Evolutionary conservation across 2,329 filamentous ascomycete species (phyloP).

Genomic region (Xylariaceae sp.): DNA sequence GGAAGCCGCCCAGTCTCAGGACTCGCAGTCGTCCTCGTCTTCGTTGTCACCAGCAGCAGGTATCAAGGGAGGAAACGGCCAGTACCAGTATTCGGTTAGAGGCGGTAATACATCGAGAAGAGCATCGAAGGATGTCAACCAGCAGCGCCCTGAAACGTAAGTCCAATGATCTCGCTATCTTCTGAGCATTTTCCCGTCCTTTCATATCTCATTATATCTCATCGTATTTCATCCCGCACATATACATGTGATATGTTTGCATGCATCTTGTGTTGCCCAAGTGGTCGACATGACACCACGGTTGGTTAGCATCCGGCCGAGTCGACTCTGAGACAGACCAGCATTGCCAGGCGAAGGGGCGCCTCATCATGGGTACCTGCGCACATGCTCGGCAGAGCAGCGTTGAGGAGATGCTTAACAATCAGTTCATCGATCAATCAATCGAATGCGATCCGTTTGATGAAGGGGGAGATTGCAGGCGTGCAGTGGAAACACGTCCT

Average conservation of each 20-base stretch:
- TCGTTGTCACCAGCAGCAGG: slow-evolving; percentile 20
- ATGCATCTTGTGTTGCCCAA: background rate
- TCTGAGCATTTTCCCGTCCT: background rate
- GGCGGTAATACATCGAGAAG: slow-evolving; percentile 33
- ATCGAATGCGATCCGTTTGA: background rate
- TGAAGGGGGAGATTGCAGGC: background rate
- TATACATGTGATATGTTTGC: background rate
- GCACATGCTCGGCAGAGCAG: background rate
- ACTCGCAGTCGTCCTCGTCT: slow-evolving; percentile 24
- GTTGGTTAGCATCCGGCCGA: background rate
- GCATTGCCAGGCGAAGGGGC: background rate
- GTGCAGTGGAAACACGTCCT: slow-evolving; percentile 11
- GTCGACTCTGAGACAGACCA: background rate
- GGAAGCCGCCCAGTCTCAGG: slow-evolving; percentile 29
- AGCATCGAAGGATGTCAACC: slow-evolving; percentile 31
- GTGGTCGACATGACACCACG: background rate
- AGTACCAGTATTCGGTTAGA: slow-evolving; percentile 34
- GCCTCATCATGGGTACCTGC: no score
- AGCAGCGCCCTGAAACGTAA: slow-evolving; percentile 26
- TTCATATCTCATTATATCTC: no score
- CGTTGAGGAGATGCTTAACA: background rate
- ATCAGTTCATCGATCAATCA: background rate
- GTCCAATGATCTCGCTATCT: slow-evolving; percentile 10
- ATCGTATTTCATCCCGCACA: background rate
- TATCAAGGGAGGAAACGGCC: slow-evolving; percentile 32